These are phyloP conservation scores for Hygrophorus pudorinus DNA, from an alignment of 768 basidiomycete genomes.

Conservation along the genomic window DNA sequence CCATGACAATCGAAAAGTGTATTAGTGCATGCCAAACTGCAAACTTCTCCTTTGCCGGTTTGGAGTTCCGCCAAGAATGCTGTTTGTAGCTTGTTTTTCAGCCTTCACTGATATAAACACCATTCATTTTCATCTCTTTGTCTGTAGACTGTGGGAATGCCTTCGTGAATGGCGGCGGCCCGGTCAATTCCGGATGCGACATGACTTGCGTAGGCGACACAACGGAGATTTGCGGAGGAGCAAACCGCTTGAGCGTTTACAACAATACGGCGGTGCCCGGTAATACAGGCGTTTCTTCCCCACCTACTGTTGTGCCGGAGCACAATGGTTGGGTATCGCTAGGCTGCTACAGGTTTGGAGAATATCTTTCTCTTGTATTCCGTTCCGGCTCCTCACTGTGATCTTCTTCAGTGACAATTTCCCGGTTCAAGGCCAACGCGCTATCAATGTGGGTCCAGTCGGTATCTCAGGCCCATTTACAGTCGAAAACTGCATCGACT, in stretches of 20 bases:
- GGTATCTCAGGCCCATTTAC: background rate
- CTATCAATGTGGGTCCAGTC: background rate
- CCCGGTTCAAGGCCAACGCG: background rate
- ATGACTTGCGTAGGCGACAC: conserved; percentile 3
- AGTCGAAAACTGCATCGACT: conserved; percentile 5
- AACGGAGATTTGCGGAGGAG: conserved; percentile 4
- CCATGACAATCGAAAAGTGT: conserved; percentile 2
- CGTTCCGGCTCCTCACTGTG: too few species aligned
- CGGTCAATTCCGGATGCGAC: background rate
- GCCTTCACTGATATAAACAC: too few species aligned
- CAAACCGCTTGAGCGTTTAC: conserved; percentile 4
- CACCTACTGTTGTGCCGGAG: background rate
- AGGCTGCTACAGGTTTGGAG: background rate
- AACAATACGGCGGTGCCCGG: conserved; percentile 1
- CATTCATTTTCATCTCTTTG: too few species aligned
- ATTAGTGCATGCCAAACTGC: too few species aligned
- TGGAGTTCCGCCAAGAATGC: too few species aligned
- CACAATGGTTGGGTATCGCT: background rate
- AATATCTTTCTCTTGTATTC: background rate
- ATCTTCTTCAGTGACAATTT: conserved; percentile 4
- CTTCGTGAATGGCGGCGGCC: conserved; percentile 2
- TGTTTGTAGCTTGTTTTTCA: too few species aligned
- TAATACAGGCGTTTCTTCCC: conserved; percentile 2
- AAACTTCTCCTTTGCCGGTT: too few species aligned
- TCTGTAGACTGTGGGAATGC: conserved; percentile 6